Base-by-base conservation (phyloP, 225 moss, liverwort and hornwort species). In the Pseudoscleropodium purum region DNA sequence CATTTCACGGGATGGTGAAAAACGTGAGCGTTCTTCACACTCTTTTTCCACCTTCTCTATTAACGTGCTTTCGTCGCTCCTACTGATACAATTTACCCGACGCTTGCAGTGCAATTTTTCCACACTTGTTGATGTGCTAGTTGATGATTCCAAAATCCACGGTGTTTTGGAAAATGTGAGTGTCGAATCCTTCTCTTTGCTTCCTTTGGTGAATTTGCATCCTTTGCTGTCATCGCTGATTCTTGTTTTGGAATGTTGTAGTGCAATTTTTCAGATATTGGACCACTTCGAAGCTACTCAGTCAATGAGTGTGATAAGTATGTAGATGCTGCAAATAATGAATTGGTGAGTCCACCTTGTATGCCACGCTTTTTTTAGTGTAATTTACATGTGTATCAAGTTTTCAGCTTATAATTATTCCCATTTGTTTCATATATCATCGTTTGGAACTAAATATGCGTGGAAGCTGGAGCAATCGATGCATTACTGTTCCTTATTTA, bases 191-290 rank as follows among this genome's bases (percentile, higher is more conserved):
- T 82, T 82, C 51, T 63, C 78, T 29, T 68, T 79, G 21, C 57
- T 90, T 54, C 62, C 23, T 37, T 74, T 47, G 16, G 57, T 77
- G 41, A 41, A 47, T 43, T 82, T 90, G 17, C 60, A 57, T 62
- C 61, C 14, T 65, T 83, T 16, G 47, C 60, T 49, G 54, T 75
- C 52, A 66, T 87, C 62, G 33, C 88, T 93, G 51, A 91, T 85
- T 27, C 59, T 61, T 77, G 83, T 73, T 73, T 65, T 92, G 85
- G 75, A 60, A 56, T 54, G 49, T 83, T 83, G 85, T 87, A 97
- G 96, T 98, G 97, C 93, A 94, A 97, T 91, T 96, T 97, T 76
- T 96, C 99, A 82, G 56, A 83, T 86, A 84, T 89, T 83, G 95
- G 94, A 87, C 93, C 91, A 27, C 88, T 92, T 82, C 84, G 56